These are phyloP conservation scores for Schizochytrium sp. DNA, from an alignment of 108 stramenopile genomes.

Conservation along the genomic window DNA sequence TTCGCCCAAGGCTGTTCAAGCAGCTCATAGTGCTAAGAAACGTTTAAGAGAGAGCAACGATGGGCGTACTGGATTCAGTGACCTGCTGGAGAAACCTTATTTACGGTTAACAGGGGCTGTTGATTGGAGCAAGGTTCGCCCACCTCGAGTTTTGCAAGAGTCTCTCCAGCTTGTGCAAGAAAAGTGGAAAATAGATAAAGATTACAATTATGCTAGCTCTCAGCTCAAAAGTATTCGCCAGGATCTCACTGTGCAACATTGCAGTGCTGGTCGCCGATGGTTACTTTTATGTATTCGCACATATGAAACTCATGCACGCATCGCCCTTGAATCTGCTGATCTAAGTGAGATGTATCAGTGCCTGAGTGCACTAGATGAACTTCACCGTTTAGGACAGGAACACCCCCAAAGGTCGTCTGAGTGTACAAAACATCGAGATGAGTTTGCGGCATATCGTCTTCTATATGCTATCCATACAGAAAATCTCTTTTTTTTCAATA, in stretches of 20 bases:
- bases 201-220: constrained; percentile 86
- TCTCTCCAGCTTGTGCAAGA: constrained; percentile 79
- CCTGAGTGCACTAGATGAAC: constrained; percentile 79
- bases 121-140: constrained; percentile 79
- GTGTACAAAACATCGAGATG: constrained; percentile 72
- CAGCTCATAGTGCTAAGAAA: not conserved
- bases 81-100: constrained; percentile 82
- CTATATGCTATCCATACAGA: constrained; percentile 81
- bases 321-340: constrained; percentile 84
- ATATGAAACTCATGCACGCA: constrained; percentile 86
- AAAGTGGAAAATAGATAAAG: constrained; percentile 77
- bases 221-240: constrained; percentile 88
- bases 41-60: not conserved
- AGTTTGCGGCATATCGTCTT: constrained; percentile 82
- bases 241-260: constrained; percentile 84
- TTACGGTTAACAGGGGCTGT: constrained; percentile 84
- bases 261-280: constrained; percentile 73
- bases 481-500: not conserved
- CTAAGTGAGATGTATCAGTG: constrained; percentile 88
- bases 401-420: not conserved
- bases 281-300: constrained; percentile 70
- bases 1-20: not conserved
- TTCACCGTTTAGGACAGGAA: constrained; percentile 57
- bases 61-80: constrained; percentile 63
- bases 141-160: constrained; percentile 76